phyloP scores from a whole-genome alignment of 2,329 filamentous ascomycete species.

The Aspergillus novofumigatus region DNA sequence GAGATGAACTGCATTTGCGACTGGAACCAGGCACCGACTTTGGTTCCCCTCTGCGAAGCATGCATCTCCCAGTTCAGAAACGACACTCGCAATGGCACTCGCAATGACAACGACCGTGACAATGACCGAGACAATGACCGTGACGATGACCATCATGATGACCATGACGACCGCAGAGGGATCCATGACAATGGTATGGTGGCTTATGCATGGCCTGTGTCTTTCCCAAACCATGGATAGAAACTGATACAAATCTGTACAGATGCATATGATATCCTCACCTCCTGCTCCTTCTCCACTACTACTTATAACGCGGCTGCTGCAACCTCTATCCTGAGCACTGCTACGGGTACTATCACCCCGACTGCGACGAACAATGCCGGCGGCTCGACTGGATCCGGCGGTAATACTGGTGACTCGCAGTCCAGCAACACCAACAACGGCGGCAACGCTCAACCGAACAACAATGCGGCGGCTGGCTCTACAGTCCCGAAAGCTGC shows the following conservation, averaged over 20 bases:
- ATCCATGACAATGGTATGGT: conserved; percentile 26
- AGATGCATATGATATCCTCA: conserved; percentile 31
- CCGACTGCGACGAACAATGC: neutral
- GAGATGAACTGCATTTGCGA: conserved; percentile 28
- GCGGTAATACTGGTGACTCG: neutral
- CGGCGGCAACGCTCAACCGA: conserved; percentile 7
- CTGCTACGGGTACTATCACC: neutral
- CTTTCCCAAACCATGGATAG: neutral
- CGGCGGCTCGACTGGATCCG: neutral
- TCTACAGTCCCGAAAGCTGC: conserved; percentile 11
- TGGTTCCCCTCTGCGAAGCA: conserved; percentile 29
- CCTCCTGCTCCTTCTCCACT: conserved; percentile 23
- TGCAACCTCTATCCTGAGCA: conserved; percentile 15
- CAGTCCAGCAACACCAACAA: conserved; percentile 3
- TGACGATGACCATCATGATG: conserved; percentile 9
- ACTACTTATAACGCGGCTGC: conserved; percentile 24
- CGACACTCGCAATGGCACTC: conserved; percentile 6
- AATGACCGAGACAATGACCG: conserved; percentile 8
- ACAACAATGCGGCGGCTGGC: conserved; percentile 13
- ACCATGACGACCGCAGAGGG: conserved; percentile 9
- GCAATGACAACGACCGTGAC: neutral
- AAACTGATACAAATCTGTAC: neutral
- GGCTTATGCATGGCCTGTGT: neutral
- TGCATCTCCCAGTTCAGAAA: conserved; percentile 27
- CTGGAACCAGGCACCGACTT: conserved; percentile 21